Base-by-base conservation (phyloP, 805 yeast species). In the Myxozyma udenii region DNA sequence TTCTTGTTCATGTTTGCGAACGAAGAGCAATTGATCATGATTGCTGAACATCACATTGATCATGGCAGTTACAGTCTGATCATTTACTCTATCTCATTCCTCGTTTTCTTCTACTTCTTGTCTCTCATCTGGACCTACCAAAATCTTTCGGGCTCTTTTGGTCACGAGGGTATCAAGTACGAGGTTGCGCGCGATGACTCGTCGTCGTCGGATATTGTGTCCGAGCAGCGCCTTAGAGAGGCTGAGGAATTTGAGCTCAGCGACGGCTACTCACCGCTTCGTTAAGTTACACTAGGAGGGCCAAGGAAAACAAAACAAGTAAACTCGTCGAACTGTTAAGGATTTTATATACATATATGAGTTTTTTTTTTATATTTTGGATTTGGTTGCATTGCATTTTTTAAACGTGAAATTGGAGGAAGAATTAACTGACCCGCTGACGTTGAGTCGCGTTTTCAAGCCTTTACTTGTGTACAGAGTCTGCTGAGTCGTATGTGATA, bases 1-100 rank as follows among this genome's bases (percentile, higher is more conserved):
- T 67, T 85, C 5, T 64, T 87, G 56, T 91, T 91, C 66, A 90
- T 90, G 96, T 80, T 87, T 24, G 98, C 98, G 21, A 90, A 78
- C 57, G 96, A 90, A 66, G 95, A 91, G 66, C 96, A 90, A 65
- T 72, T 91, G 62, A 68, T 69, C 7, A 71, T 87, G 53, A 87
- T 90, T 1, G 70, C 80, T 47, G 81, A 80, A 59, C 74, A 86
- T 60, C 87, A 88, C 1, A 84, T 95, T 3, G 96, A 87, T 68
- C 93, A 86, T 62, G 81, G 91, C 44, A 80, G 95, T 0, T 91
- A 91, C 67, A 78, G 86, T 33, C 71, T 91, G 69, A 78, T 84
- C 3, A 74, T 85, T 3, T 68, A 81, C 11, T 79, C 90, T 4
- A 86, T 86, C 0, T 90, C 95, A 0, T 85, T 87, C 61, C 58